A percentile compares a stretch with the other conserved stretches of the same genome.
phyloP scores from a whole-genome alignment of 2,329 filamentous ascomycete genomes.

The Clarireedia monteithiana region DNA sequence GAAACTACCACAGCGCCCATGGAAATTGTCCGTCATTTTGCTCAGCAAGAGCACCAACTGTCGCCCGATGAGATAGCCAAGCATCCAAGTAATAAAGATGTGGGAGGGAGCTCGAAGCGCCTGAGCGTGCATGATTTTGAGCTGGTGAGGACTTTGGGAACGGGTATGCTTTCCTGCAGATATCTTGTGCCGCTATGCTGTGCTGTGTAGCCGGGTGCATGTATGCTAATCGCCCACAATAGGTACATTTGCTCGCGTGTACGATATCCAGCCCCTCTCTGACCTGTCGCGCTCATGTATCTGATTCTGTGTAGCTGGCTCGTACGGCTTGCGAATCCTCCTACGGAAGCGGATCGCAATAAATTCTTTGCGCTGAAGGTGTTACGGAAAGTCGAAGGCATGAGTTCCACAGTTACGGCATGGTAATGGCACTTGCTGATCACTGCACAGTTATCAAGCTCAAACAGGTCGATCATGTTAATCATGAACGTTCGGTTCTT shows the following conservation, averaged over 20 bases:
- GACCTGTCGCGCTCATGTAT: not conserved
- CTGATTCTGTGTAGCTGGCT: slow-evolving; percentile 43
- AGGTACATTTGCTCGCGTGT: slow-evolving; percentile 74
- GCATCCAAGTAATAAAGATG: slow-evolving; percentile 21
- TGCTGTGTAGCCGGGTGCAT: slow-evolving; percentile 5
- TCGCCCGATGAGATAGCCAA: slow-evolving; percentile 21
- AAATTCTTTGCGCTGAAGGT: slow-evolving; percentile 80
- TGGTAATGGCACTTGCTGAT: not conserved
- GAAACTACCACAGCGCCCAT: slow-evolving; percentile 7
- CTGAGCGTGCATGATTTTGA: slow-evolving; percentile 55
- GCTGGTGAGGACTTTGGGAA: slow-evolving; percentile 68
- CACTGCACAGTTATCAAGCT: slow-evolving; percentile 58
- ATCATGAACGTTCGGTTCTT: slow-evolving; percentile 73
- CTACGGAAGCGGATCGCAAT: slow-evolving; percentile 44
- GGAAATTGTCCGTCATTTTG: slow-evolving; percentile 25
- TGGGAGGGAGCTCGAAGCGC: slow-evolving; percentile 21
- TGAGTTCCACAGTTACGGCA: not conserved
- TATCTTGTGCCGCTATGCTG: not conserved
- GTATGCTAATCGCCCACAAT: slow-evolving; percentile 14
- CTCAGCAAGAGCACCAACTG: slow-evolving; percentile 15
- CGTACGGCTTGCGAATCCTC: slow-evolving; percentile 51
- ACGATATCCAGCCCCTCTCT: slow-evolving; percentile 2
- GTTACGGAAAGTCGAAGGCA: slow-evolving; percentile 55
- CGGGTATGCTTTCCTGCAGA: slow-evolving; percentile 42
- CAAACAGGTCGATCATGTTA: slow-evolving; percentile 81